These are phyloP conservation scores for Saitoella complicata DNA, from an alignment of 805 yeast genomes.

Conservation along the genomic window DNA sequence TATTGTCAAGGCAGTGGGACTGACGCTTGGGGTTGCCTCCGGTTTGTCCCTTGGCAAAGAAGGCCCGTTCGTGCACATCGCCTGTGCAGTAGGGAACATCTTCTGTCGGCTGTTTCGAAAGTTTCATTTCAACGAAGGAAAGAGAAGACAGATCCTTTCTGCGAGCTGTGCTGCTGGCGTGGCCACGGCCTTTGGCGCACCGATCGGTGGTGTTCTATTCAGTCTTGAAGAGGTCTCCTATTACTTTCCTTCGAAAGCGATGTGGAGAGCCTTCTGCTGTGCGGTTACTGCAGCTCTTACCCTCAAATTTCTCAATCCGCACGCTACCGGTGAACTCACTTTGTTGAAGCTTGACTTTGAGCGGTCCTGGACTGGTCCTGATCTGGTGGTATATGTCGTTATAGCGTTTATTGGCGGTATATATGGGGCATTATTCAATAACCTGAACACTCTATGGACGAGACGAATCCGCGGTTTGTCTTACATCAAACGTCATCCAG, in stretches of 20 bases:
- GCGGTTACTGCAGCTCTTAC: slow-evolving; percentile 38
- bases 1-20: slow-evolving; percentile 31
- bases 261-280: slow-evolving; percentile 70
- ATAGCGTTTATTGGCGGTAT: slow-evolving; percentile 39
- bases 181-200: slow-evolving; percentile 94
- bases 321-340: slow-evolving; percentile 44
- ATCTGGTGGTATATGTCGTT: slow-evolving; percentile 29
- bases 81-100: slow-evolving; percentile 42
- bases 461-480: slow-evolving; percentile 22
- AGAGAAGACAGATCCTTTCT: slow-evolving; percentile 43
- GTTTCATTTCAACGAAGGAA: slow-evolving; percentile 32
- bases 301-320: slow-evolving; percentile 38
- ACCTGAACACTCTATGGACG: slow-evolving; percentile 30
- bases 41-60: slow-evolving; percentile 45
- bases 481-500: slow-evolving; percentile 26
- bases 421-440: slow-evolving; percentile 35
- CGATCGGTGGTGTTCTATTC: slow-evolving; percentile 91
- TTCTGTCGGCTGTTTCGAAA: slow-evolving; percentile 31
- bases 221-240: slow-evolving; percentile 80
- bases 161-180: slow-evolving; percentile 98
- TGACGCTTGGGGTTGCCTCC: slow-evolving; percentile 38
- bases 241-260: slow-evolving; percentile 54
- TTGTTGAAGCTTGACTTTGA: slow-evolving; percentile 34
- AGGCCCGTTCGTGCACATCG: slow-evolving; percentile 47
- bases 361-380: slow-evolving; percentile 37